Evolutionary conservation across 2,329 filamentous ascomycete species (phyloP).

Genomic region (Cladosporium sp.): DNA sequence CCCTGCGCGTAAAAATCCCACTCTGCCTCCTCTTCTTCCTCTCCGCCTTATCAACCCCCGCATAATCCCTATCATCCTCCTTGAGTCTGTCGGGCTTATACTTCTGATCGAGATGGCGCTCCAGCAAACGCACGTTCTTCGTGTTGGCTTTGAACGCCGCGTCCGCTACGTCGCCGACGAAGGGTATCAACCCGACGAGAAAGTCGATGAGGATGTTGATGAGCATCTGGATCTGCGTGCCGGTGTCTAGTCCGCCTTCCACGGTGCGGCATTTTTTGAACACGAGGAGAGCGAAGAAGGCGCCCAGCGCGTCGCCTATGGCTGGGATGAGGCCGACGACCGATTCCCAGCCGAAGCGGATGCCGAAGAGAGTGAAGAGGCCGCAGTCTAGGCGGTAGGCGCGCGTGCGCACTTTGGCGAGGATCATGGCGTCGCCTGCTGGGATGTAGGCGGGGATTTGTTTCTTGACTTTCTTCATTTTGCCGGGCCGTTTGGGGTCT

Average conservation of each 20-base stretch:
- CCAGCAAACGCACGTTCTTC: slow-evolving; percentile 67
- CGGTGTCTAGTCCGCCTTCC: slow-evolving; percentile 67
- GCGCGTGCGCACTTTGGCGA: slow-evolving; percentile 79
- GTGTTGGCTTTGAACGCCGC: slow-evolving; percentile 72
- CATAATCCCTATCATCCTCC: slow-evolving; percentile 25
- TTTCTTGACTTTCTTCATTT: slow-evolving; percentile 80
- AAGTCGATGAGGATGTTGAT: slow-evolving; percentile 76
- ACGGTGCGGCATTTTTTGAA: slow-evolving; percentile 68
- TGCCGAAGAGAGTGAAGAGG: slow-evolving; percentile 74
- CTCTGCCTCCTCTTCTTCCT: slow-evolving; percentile 31
- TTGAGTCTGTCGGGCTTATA: slow-evolving; percentile 47
- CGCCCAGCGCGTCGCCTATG: slow-evolving; percentile 72
- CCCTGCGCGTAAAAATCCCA: slow-evolving; percentile 30
- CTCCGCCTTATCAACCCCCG: slow-evolving; percentile 26
- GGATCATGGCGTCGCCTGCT: slow-evolving; percentile 71
- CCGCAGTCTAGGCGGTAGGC: slow-evolving; percentile 84
- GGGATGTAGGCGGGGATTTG: slow-evolving; percentile 80
- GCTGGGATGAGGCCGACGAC: slow-evolving; percentile 80
- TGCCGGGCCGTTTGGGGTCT: slow-evolving; percentile 67
- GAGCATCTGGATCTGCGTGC: slow-evolving; percentile 67
- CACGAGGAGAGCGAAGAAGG: slow-evolving; percentile 70
- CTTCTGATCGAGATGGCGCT: slow-evolving; percentile 63
- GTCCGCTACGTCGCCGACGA: slow-evolving; percentile 72
- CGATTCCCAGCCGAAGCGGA: slow-evolving; percentile 84
- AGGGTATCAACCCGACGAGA: slow-evolving; percentile 66